Percentiles rank a stretch among this genome's conserved stretches.
Evolutionary conservation across 441 rosid species (phyloP).

Genomic region (Aquilaria agallochum): DNA sequence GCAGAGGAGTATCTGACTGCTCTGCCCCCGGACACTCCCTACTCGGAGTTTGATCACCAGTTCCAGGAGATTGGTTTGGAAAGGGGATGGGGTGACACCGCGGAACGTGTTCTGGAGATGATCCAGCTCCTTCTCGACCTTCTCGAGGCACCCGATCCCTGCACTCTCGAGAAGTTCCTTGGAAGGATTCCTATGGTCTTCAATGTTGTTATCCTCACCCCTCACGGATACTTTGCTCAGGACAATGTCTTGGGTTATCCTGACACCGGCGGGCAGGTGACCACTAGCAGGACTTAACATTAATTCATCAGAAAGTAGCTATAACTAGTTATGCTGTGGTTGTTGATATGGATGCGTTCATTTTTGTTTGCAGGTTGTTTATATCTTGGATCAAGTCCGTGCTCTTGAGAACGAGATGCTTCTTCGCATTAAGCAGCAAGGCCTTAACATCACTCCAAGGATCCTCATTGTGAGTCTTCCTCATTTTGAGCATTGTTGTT

Average conservation of each 20-base stretch:
- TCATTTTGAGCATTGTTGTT: background rate
- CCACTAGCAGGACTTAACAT: constrained; percentile 6
- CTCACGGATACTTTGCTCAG: constrained; percentile 95
- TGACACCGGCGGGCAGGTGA: constrained; percentile 98
- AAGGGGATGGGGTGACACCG: constrained; percentile 92
- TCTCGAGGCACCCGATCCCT: constrained; percentile 95
- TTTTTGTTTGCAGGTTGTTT: constrained; percentile 58
- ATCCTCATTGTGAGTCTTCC: constrained; percentile 70
- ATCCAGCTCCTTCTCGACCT: constrained; percentile 85
- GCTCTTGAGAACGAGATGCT: constrained; percentile 92
- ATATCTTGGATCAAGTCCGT: constrained; percentile 97
- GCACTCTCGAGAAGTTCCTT: constrained; percentile 80
- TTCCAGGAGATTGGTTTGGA: constrained; percentile 90
- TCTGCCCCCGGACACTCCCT: constrained; percentile 51
- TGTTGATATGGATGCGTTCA: background rate
- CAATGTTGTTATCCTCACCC: constrained; percentile 85
- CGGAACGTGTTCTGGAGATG: constrained; percentile 77
- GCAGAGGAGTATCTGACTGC: constrained; percentile 82
- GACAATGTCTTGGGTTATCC: constrained; percentile 97
- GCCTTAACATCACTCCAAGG: constrained; percentile 85
- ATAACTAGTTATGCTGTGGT: too few species aligned
- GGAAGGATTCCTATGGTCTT: constrained; percentile 90
- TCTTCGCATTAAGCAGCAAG: constrained; percentile 84
- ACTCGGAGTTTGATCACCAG: constrained; percentile 50
- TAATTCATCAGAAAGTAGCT: too few species aligned